These are phyloP conservation scores for Yamadazyma blattariae DNA, from an alignment of 1,139 yeast genomes.

Conservation along the genomic window DNA sequence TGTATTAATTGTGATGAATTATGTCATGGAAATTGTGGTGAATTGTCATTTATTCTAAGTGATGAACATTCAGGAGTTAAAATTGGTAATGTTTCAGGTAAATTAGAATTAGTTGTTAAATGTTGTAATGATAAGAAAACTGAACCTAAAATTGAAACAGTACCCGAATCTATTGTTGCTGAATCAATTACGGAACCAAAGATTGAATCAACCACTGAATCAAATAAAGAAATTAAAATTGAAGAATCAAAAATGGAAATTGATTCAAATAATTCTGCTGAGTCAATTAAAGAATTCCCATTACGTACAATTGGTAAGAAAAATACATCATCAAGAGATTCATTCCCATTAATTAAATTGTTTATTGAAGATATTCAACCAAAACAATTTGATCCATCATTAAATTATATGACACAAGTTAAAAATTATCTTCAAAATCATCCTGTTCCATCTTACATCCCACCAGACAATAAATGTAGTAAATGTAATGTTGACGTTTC, in stretches of 20 bases:
- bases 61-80: slow-evolving; percentile 18
- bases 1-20: slow-evolving; percentile 10
- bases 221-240: too few relatives aligned
- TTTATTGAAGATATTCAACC: slow-evolving; percentile 37
- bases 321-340: slow-evolving; percentile 21
- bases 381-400: neutral
- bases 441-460: neutral
- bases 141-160: too few relatives aligned
- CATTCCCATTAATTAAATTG: slow-evolving; percentile 37
- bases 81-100: slow-evolving; percentile 34
- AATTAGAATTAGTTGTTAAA: slow-evolving; percentile 37
- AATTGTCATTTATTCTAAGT: slow-evolving; percentile 45
- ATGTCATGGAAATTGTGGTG: slow-evolving; percentile 71
- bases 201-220: neutral
- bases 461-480: slow-evolving; percentile 14
- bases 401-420: slow-evolving; percentile 21
- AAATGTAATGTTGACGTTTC: slow-evolving; percentile 27
- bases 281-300: slow-evolving; percentile 4
- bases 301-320: slow-evolving; percentile 35
- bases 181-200: too few relatives aligned
- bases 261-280: neutral
- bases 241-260: neutral
- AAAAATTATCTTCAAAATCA: slow-evolving; percentile 11
- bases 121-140: slow-evolving; percentile 39
- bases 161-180: too few relatives aligned